Percentiles rank a stretch among this genome's conserved stretches.
These are phyloP conservation scores for Solanum hybrid DNA, from an alignment of 305 asterid species.

Conservation along the genomic window DNA sequence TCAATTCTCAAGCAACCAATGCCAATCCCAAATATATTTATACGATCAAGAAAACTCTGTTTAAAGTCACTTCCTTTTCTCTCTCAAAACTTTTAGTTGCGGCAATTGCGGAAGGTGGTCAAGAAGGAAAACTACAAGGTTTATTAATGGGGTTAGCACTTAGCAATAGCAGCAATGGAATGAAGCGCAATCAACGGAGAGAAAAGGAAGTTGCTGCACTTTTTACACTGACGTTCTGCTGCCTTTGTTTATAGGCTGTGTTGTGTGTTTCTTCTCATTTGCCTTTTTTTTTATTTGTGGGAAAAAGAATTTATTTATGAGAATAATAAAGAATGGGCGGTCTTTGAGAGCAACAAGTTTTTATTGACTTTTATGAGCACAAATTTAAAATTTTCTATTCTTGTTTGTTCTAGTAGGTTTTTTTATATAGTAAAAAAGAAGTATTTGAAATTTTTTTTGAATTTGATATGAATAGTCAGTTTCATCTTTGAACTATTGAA, in stretches of 20 bases:
- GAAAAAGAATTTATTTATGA: neutral
- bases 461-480: neutral
- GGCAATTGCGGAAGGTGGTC: conserved; percentile 41
- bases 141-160: conserved; percentile 26
- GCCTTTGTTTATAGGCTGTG: neutral
- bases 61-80: conserved; percentile 12
- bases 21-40: conserved; percentile 6
- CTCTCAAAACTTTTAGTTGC: conserved; percentile 14
- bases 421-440: neutral
- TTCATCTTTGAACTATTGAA: too few species aligned
- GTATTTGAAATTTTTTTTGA: too few species aligned
- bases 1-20: conserved; percentile 9
- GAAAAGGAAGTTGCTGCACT: conserved; percentile 5
- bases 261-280: neutral
- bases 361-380: conserved; percentile 7
- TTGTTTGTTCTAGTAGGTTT: neutral
- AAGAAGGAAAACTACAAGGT: neutral
- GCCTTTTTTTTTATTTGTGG: neutral
- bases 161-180: conserved; percentile 2
- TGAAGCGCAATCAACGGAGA: conserved; percentile 57
- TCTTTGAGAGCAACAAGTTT: neutral
- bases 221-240: neutral
- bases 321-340: neutral
- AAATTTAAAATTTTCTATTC: neutral
- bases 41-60: conserved; percentile 12